Percentiles rank a stretch among this genome's conserved stretches.
These are phyloP conservation scores for Tricharina praecox DNA, from an alignment of 495 filamentous ascomycete species.

Conservation along the genomic window DNA sequence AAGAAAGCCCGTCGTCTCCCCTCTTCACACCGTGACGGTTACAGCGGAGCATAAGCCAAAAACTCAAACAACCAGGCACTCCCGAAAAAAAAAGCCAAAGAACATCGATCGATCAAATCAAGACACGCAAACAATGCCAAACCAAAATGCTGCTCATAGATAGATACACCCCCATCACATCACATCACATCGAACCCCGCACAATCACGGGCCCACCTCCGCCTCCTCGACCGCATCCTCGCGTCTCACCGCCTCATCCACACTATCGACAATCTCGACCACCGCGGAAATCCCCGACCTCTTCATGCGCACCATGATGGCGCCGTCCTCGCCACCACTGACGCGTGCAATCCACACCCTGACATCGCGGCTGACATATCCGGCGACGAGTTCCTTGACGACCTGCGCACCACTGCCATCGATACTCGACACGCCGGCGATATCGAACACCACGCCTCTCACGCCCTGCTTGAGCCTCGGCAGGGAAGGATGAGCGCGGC, in stretches of 20 bases:
- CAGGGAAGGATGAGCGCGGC: slow-evolving; percentile 66
- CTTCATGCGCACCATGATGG: slow-evolving; percentile 57
- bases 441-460: slow-evolving; percentile 83
- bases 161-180: no score
- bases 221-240: slow-evolving; percentile 5
- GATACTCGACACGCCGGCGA: slow-evolving; percentile 82
- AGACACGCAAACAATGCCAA: no score
- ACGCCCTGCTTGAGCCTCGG: slow-evolving; percentile 31
- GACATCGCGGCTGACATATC: slow-evolving; percentile 53
- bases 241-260: slow-evolving; percentile 61
- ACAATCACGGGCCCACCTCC: not conserved
- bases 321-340: slow-evolving; percentile 36
- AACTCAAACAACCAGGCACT: no score
- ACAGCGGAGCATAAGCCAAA: no score
- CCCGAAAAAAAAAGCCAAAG: no score
- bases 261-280: slow-evolving; percentile 66
- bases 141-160: no score
- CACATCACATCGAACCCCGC: no score
- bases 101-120: no score
- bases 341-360: slow-evolving; percentile 79
- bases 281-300: slow-evolving; percentile 68
- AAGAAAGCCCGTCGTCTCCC: no score
- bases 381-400: slow-evolving; percentile 67
- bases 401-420: slow-evolving; percentile 91
- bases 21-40: no score